Base-by-base conservation (phyloP, 2,329 filamentous ascomycete genomes). In the Aspergillus tubingensis region DNA sequence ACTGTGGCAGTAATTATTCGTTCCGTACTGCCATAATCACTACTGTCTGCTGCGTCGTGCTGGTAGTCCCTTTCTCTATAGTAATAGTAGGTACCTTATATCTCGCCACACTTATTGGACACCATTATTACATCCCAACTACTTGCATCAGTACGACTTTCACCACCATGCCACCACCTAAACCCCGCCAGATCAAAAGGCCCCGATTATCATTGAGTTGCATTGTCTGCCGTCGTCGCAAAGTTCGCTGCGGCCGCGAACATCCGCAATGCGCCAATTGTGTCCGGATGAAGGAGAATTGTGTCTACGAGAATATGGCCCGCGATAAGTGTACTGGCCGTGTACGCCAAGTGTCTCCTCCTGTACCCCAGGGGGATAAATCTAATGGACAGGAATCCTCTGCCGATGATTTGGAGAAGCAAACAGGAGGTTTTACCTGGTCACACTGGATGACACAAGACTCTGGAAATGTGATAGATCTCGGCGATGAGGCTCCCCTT, bases 211-310 rank as follows among this genome's bases (percentile, higher is more conserved):
- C 53, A 8, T n/a, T 55, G n/a, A 55, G 53, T 15, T 55, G 53
- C 38, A 44, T 47, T n/a, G 39, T 47, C 39, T 55, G 53, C 11
- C 53, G 53, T n/a, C 53, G 53, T 43, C 53, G 53, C 53, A 55
- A 55, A 21, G 53, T 55, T 19, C 53, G 53, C 19, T 55, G 53
- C n/a, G 38, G 39, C 53, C 53, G 53, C n/a, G 53, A 55, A 32
- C 53, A 55, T 3, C 53, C 53, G 10, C 13, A 36, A 55, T 55
- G 53, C 6, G 53, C 25, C 39, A 55, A 55, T 23, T 55, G 53
- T 36, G 38, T 47, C 7, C 53, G 53, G 3, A 55, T 47, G 38
- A 55, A 44, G 39, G 53, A 55, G 17, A 47, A 44, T 11, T 55
- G 36, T 23, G 15, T 44, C 21, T 55, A 55, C 39, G 19, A 47